phyloP scores from a whole-genome alignment of 2,329 filamentous ascomycete species.

The Simplicillium aogashimaense region DNA sequence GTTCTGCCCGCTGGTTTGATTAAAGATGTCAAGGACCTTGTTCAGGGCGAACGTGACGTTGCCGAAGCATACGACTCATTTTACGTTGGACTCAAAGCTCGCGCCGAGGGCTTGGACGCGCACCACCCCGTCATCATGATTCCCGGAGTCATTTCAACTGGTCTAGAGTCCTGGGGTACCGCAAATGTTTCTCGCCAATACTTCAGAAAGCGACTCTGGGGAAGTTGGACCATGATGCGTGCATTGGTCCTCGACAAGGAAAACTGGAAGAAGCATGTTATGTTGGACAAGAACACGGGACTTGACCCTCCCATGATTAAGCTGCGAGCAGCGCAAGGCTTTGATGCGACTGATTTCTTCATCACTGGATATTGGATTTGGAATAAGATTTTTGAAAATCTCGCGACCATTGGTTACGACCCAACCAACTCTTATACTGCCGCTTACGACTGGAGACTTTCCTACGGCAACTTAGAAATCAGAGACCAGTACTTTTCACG shows the following conservation, averaged over 20 bases:
- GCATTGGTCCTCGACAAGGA: slow-evolving; percentile 90
- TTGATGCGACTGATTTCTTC: slow-evolving; percentile 96
- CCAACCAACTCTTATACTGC: slow-evolving; percentile 65
- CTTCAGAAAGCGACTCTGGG: slow-evolving; percentile 91
- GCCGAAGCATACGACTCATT: slow-evolving; percentile 90
- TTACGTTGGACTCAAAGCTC: slow-evolving; percentile 75
- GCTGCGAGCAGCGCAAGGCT: slow-evolving; percentile 85
- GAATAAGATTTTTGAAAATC: slow-evolving; percentile 96
- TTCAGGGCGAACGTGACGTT: slow-evolving; percentile 74
- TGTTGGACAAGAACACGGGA: slow-evolving; percentile 87
- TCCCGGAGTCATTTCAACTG: slow-evolving; percentile 93
- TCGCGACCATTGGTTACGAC: slow-evolving; percentile 93
- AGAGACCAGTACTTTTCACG: slow-evolving; percentile 91
- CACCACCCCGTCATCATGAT: slow-evolving; percentile 94
- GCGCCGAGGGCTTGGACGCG: slow-evolving; percentile 68
- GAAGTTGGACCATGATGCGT: slow-evolving; percentile 98
- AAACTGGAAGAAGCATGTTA: slow-evolving; percentile 90
- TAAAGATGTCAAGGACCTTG: slow-evolving; percentile 74
- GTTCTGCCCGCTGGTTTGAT: slow-evolving; percentile 79
- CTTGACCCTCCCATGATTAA: slow-evolving; percentile 87
- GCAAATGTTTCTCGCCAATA: slow-evolving; percentile 76
- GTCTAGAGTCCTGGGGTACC: slow-evolving; percentile 94
- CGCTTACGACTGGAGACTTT: slow-evolving; percentile 84
- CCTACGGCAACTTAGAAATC: slow-evolving; percentile 79
- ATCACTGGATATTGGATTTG: slow-evolving; percentile 93